A percentile compares a stretch with the other conserved stretches of the same genome.
Evolutionary conservation across 768 basidiomycete species (phyloP).

Genomic region (Panaeolus papilionaceus): DNA sequence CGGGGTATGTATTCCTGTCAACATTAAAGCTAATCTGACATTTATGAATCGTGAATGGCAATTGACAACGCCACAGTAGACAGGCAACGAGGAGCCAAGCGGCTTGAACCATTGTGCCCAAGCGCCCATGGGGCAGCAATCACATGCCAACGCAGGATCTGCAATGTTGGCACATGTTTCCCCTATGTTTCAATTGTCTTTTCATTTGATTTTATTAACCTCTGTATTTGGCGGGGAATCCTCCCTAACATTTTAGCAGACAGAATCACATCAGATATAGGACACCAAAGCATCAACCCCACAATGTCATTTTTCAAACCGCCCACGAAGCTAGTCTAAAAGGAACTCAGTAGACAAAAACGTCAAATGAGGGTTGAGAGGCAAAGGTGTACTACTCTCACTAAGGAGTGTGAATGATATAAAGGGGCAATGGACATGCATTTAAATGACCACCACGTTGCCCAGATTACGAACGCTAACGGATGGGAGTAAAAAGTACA

Average conservation of each 20-base stretch:
- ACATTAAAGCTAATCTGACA: not conserved
- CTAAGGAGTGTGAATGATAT: not conserved
- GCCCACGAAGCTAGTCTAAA: conserved; percentile 9
- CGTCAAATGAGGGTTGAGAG: not conserved
- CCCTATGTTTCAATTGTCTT: not conserved
- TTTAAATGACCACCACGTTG: conserved; percentile 11
- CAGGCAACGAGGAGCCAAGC: not conserved
- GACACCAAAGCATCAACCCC: conserved; percentile 2
- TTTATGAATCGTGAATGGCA: not conserved
- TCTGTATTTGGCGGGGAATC: not conserved
- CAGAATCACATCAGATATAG: not conserved
- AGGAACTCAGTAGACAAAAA: conserved; percentile 1
- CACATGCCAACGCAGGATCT: conserved; percentile 6
- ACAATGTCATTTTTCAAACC: not conserved
- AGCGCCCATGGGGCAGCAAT: conserved; percentile 7
- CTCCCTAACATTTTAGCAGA: not conserved
- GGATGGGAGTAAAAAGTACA: conserved; percentile 4
- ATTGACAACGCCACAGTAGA: not conserved
- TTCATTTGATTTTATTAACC: not conserved
- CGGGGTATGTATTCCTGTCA: not conserved
- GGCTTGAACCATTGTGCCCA: not conserved
- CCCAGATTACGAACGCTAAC: conserved; percentile 1
- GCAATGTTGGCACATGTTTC: not conserved
- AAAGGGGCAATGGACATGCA: conserved; percentile 10
- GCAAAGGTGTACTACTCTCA: not conserved